Evolutionary conservation across 225 moss, liverwort and hornwort genomes (phyloP).

Genomic region (Pseudisothecium myosuroides): DNA sequence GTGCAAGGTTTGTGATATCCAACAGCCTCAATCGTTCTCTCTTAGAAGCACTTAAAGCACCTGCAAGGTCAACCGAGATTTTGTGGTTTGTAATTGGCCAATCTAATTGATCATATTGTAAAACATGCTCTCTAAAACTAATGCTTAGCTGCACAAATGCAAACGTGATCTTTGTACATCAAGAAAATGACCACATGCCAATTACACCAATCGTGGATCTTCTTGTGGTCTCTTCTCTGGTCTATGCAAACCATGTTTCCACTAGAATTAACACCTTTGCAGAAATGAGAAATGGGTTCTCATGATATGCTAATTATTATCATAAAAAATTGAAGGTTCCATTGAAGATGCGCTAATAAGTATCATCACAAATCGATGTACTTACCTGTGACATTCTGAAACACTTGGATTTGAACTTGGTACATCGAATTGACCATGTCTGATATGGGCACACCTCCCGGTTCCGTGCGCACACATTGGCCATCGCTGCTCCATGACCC

Average conservation of each 20-base stretch:
- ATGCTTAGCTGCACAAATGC: too few species aligned
- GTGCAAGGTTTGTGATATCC: constrained; percentile 50
- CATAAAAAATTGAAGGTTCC: background rate
- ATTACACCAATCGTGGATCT: background rate
- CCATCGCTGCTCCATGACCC: constrained; percentile 36
- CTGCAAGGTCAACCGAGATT: background rate
- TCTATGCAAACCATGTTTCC: background rate
- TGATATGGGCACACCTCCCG: constrained; percentile 12
- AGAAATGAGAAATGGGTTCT: background rate
- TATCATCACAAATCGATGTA: background rate
- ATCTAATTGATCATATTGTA: background rate
- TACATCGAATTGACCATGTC: constrained; percentile 12
- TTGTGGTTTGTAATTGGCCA: background rate
- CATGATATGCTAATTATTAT: background rate
- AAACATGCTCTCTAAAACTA: background rate
- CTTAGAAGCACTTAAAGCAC: background rate
- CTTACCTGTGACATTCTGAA: constrained; percentile 13
- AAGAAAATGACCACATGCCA: background rate
- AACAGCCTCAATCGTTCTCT: constrained; percentile 30
- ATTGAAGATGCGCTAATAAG: too few species aligned
- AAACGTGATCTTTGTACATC: background rate
- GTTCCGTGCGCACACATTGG: constrained; percentile 31
- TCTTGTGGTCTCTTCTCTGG: background rate
- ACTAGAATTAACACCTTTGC: background rate
- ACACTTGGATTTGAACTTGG: constrained; percentile 40